Conservation (phyloP, 768 basidiomycete species). For the Boletellus ananas region DNA sequence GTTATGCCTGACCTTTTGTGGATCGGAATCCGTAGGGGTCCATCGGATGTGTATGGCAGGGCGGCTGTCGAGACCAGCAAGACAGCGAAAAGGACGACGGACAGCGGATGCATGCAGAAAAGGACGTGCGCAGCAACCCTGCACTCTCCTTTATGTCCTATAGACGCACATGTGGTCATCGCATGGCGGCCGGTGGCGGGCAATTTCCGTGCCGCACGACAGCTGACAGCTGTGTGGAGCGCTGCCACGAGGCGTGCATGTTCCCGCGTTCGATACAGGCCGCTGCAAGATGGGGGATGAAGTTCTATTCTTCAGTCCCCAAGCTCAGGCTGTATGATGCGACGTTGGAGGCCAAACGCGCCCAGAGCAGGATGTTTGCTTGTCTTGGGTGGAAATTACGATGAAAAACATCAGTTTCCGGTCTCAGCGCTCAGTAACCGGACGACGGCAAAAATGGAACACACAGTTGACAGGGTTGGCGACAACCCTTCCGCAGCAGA, state of each 20-base stretch:
- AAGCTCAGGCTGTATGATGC: too few relatives aligned
- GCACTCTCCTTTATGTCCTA: constrained; percentile 1
- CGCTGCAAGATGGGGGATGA: too few relatives aligned
- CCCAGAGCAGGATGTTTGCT: background rate
- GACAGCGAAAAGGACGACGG: constrained; percentile 4
- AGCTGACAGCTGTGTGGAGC: background rate
- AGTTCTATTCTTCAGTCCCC: too few relatives aligned
- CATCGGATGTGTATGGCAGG: constrained; percentile 9
- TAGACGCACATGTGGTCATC: background rate
- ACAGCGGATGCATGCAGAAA: constrained; percentile 10
- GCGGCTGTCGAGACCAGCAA: constrained; percentile 16
- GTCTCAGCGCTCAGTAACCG: too few relatives aligned
- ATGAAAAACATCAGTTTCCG: too few relatives aligned
- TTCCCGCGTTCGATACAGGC: too few relatives aligned
- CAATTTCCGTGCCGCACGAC: background rate
- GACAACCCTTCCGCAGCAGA: too few relatives aligned
- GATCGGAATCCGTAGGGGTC: constrained; percentile 16
- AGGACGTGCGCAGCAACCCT: background rate
- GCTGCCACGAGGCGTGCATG: background rate
- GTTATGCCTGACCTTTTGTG: constrained; percentile 11
- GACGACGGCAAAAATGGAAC: too few relatives aligned
- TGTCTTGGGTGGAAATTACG: background rate
- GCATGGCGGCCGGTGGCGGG: background rate
- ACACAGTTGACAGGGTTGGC: too few relatives aligned
- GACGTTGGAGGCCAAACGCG: too few relatives aligned